Base-by-base conservation (phyloP, 2,329 filamentous ascomycete genomes). In the Ophiosphaerella herpotricha region DNA sequence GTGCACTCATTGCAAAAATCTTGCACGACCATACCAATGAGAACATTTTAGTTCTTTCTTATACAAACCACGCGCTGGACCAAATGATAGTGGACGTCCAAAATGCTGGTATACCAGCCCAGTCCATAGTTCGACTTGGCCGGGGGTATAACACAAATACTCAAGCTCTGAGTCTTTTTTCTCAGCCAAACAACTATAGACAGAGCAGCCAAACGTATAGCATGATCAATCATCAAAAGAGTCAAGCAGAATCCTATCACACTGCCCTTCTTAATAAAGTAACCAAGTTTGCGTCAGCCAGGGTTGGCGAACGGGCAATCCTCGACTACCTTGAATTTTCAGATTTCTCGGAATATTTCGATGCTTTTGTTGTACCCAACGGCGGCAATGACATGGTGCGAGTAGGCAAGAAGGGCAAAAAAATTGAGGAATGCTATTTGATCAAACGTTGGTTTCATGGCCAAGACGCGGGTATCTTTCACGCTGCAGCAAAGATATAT, bases 41-140 rank as follows among this genome's bases (percentile, higher is more conserved):
- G 24, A 81, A 67, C 0, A 80, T 91, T 0, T 74, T 92, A 0
- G 81, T 91, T 0, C 67, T 88, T 2, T 85, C 82, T 23, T 90
- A 84, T 49, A 90, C 86, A 79, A 90, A 66, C 85, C 72, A 75
- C 56, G 72, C 72, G 2, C 58, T 74, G 0, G 72, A 75, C 38
- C 72, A 75, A 36, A 73, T 89, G 39, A 67, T 89, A 0, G 82
- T 85, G 51, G 86, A 90, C 35, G 66, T 90, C 0, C 71, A 85
- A 3, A 74, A 83, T 1, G 80, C 84, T 29, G 85, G 85, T 0
- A 83, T 90, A 6, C 58, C 75, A 0, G 1, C 55, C 0, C 39
- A 63, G 0, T 33, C 59, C 0, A 87, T 90, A 47, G 80, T 88
- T 0, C 80, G 88, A 0, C 74, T 91, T 0, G 88, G 88, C 0